These are phyloP conservation scores for Eucalyptus pauciflora DNA, from an alignment of 345 rosid species.

Conservation along the genomic window DNA sequence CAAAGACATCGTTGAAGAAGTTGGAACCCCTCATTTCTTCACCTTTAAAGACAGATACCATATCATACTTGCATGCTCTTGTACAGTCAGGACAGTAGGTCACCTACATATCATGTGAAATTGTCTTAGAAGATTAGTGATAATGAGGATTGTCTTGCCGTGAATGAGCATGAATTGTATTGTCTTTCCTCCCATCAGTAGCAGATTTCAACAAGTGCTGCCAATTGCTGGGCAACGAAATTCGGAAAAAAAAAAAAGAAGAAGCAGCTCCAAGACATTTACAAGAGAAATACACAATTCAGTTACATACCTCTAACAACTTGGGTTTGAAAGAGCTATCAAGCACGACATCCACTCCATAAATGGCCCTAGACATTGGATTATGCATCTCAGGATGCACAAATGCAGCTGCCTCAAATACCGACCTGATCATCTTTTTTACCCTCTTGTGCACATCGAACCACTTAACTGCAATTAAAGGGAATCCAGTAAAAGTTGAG, in stretches of 20 bases:
- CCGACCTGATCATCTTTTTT: constrained; percentile 41
- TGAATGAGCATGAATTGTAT: neutral
- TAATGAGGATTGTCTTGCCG: neutral
- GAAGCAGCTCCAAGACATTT: neutral
- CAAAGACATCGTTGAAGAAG: constrained; percentile 69
- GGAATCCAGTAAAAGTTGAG: neutral
- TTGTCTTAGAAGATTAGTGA: neutral
- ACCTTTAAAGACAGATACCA: constrained; percentile 24
- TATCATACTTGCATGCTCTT: constrained; percentile 83
- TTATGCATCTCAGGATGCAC: constrained; percentile 89
- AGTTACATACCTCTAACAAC: constrained; percentile 69
- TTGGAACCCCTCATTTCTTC: constrained; percentile 36
- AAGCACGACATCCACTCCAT: constrained; percentile 92
- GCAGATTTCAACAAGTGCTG: neutral
- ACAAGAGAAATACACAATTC: neutral
- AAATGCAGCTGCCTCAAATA: constrained; percentile 76
- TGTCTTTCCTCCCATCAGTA: neutral
- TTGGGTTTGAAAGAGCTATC: constrained; percentile 71
- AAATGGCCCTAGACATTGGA: constrained; percentile 69
- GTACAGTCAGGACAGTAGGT: constrained; percentile 93
- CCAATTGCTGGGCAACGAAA: neutral
- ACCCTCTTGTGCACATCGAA: constrained; percentile 59
- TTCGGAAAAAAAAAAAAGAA: rapidly evolving
- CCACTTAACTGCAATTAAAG: constrained; percentile 59
- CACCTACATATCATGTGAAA: constrained; percentile 26